A percentile compares a stretch with the other conserved stretches of the same genome.
phyloP scores from a whole-genome alignment of 345 rosid species.

The Brassica juncea region DNA sequence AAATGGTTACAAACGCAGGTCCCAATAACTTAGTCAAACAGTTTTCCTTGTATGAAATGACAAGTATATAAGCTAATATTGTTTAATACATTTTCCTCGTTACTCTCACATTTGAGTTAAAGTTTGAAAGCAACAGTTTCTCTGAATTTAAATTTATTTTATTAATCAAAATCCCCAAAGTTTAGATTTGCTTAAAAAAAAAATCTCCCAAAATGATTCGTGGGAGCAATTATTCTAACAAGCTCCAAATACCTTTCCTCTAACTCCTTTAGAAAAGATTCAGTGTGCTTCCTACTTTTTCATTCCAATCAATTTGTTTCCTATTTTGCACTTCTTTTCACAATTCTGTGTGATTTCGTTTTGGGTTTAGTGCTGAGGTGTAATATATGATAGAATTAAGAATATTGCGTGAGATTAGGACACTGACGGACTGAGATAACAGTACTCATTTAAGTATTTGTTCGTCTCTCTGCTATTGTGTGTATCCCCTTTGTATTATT shows the following conservation, averaged over 20 bases:
- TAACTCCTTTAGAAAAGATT: constrained; percentile 32
- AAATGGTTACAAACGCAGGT: too few relatives aligned
- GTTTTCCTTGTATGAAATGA: not conserved
- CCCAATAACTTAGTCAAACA: too few relatives aligned
- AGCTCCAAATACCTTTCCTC: constrained; percentile 12
- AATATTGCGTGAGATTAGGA: not conserved
- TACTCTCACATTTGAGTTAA: not conserved
- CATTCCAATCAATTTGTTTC: constrained; percentile 28
- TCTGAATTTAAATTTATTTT: not conserved
- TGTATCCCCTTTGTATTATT: too few relatives aligned
- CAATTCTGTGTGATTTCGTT: constrained; percentile 1
- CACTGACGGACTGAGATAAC: not conserved
- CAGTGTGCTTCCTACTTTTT: constrained; percentile 38
- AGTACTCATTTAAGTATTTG: too few relatives aligned
- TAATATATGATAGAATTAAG: not conserved
- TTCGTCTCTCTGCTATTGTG: too few relatives aligned
- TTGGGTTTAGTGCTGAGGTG: not conserved
- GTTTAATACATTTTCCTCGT: not conserved
- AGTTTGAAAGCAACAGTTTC: constrained; percentile 15
- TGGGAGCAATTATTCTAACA: constrained; percentile 29
- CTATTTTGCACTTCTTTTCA: constrained; percentile 26
- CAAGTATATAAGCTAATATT: not conserved
- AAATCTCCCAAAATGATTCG: constrained; percentile 22
- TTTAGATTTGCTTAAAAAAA: constrained; percentile 18
- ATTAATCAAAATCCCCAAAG: not conserved